Conservation (phyloP, 148 eudicot species). For the Spergularia marina region DNA sequence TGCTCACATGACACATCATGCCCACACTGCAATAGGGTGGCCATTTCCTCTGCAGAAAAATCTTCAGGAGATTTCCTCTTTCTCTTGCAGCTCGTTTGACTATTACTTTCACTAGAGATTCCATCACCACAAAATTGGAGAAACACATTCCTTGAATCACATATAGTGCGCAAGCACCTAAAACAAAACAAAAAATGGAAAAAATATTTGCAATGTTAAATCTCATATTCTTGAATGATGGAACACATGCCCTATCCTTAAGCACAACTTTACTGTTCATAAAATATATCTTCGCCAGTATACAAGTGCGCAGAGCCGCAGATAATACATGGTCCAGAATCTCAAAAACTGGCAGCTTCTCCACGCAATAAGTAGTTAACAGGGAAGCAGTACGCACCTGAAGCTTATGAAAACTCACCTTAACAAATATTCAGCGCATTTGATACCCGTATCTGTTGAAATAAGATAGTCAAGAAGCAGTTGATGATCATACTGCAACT, state of each 20-base stretch:
- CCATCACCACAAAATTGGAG: constrained; percentile 37
- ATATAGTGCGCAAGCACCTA: constrained; percentile 71
- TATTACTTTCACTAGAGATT: constrained; percentile 17
- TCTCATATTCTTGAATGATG: not conserved
- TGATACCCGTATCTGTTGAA: constrained; percentile 76
- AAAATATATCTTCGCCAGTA: not conserved
- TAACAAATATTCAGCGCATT: constrained; percentile 82
- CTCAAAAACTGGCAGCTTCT: not conserved
- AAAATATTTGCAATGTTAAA: not conserved
- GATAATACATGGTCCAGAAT: constrained; percentile 4
- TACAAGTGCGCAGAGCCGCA: not conserved
- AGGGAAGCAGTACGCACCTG: not conserved
- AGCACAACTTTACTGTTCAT: not conserved
- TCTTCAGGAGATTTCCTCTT: constrained; percentile 32
- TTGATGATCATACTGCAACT: constrained; percentile 90
- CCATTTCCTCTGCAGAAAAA: constrained; percentile 16
- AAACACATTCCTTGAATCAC: constrained; percentile 66
- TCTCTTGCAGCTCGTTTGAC: constrained; percentile 38
- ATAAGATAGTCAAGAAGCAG: constrained; percentile 95
- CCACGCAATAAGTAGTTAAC: not conserved
- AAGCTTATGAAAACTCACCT: constrained; percentile 37
- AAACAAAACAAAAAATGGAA: not conserved
- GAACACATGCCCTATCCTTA: not conserved
- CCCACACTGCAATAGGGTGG: constrained; percentile 22
- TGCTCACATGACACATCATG: constrained; percentile 21